phyloP scores from a whole-genome alignment of 2,329 filamentous ascomycete species.

The Rhinocladiella mackenziei region DNA sequence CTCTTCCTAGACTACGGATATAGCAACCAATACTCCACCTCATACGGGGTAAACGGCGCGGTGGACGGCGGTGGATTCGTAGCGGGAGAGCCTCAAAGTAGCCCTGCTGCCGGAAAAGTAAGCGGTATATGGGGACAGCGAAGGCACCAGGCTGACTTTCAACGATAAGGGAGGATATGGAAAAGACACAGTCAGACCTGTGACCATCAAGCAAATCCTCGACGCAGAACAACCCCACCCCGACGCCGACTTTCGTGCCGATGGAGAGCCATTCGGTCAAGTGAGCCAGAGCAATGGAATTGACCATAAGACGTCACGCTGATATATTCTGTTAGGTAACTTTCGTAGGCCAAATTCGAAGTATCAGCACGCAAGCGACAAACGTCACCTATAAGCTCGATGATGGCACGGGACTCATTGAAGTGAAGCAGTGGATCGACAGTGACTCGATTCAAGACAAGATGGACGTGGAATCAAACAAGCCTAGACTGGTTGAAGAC shows the following conservation, averaged over 20 bases:
- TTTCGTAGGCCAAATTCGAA: constrained; percentile 85
- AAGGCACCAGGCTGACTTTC: constrained; percentile 10
- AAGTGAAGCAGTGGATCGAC: constrained; percentile 85
- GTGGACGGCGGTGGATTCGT: constrained; percentile 59
- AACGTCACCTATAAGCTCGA: constrained; percentile 91
- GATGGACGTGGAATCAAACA: constrained; percentile 45
- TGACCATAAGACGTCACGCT: not conserved
- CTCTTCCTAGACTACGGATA: constrained; percentile 27
- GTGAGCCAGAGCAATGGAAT: constrained; percentile 33
- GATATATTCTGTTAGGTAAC: constrained; percentile 57
- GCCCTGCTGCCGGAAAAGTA: constrained; percentile 45
- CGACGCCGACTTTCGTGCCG: constrained; percentile 76
- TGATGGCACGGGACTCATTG: constrained; percentile 87
- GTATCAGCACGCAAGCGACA: constrained; percentile 78
- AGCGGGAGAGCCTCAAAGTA: constrained; percentile 46
- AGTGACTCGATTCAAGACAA: constrained; percentile 45
- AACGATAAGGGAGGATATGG: constrained; percentile 46
- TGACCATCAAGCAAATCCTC: constrained; percentile 91
- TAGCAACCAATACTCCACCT: constrained; percentile 52
- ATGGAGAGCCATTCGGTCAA: constrained; percentile 66
- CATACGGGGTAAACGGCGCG: constrained; percentile 53
- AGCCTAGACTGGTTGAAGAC: constrained; percentile 61
- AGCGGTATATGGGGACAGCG: constrained; percentile 1
- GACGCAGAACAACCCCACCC: constrained; percentile 74
- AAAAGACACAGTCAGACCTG: constrained; percentile 84